Percentiles rank a stretch among this genome's conserved stretches.
Conservation (phyloP, 345 rosid genomes). For the Citrus glauca region DNA sequence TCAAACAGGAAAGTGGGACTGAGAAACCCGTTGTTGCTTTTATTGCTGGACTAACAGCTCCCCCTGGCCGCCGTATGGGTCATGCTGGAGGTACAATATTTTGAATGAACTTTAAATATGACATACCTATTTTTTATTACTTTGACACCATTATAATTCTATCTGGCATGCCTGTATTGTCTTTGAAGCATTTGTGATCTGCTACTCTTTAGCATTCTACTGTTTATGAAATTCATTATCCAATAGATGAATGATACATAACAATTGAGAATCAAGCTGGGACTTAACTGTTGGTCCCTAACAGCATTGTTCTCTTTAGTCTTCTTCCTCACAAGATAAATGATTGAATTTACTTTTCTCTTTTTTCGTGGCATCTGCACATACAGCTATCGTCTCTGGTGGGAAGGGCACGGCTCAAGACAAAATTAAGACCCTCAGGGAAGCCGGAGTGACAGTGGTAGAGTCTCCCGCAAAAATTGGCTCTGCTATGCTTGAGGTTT, state of each 20-base stretch:
- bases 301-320: not conserved
- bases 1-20: conserved; percentile 87
- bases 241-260: no score
- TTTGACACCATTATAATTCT: not conserved
- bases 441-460: conserved; percentile 87
- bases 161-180: not conserved
- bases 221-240: not conserved
- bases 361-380: not conserved
- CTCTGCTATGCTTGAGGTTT: conserved; percentile 65
- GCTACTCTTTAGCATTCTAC: not conserved
- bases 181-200: not conserved
- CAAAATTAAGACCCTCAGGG: conserved; percentile 75
- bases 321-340: not conserved
- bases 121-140: not conserved
- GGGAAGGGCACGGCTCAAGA: conserved; percentile 98
- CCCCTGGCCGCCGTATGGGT: conserved; percentile 99
- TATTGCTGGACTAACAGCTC: conserved; percentile 97
- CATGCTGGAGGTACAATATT: conserved; percentile 87
- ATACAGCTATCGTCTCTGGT: conserved; percentile 86
- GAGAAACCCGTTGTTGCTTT: conserved; percentile 93
- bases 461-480: conserved; percentile 97
- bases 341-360: not conserved
- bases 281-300: no score
- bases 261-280: no score
- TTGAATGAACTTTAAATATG: not conserved